Conservation (phyloP, 495 filamentous ascomycete genomes). For the Hyaloscypha variabilis region DNA sequence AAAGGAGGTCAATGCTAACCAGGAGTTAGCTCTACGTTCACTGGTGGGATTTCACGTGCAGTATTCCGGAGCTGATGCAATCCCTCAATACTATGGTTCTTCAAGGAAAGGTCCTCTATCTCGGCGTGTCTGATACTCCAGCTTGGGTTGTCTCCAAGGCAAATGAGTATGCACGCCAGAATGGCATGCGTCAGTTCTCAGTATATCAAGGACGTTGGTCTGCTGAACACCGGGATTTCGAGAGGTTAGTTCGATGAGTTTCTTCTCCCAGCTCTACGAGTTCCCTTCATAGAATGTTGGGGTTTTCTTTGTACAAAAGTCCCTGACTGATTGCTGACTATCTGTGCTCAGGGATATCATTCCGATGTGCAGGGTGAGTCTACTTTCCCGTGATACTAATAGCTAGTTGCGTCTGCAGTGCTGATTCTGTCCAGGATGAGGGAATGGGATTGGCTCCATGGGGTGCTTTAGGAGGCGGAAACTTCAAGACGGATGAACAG, state of each 20-base stretch:
- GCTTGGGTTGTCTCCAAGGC: constrained; percentile 72
- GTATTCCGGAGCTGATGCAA: constrained; percentile 72
- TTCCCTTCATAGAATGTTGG: too few relatives aligned
- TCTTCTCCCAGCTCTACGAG: not conserved
- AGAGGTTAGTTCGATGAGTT: constrained; percentile 33
- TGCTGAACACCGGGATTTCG: constrained; percentile 63
- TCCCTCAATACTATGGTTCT: constrained; percentile 60
- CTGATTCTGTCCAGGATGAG: constrained; percentile 40
- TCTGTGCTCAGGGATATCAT: constrained; percentile 56
- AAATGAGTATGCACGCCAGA: constrained; percentile 67
- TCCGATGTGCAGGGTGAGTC: constrained; percentile 52
- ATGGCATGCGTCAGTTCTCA: constrained; percentile 64
- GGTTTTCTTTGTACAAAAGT: too few relatives aligned
- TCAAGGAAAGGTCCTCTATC: constrained; percentile 68
- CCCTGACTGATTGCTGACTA: not conserved
- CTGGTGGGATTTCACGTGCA: constrained; percentile 62
- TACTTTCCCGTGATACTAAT: not conserved
- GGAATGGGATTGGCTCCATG: constrained; percentile 73
- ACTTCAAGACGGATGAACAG: constrained; percentile 59
- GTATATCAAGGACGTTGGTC: constrained; percentile 71
- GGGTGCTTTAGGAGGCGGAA: constrained; percentile 64
- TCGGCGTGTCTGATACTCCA: constrained; percentile 69
- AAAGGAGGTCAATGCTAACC: constrained; percentile 9
- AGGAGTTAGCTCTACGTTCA: constrained; percentile 51
- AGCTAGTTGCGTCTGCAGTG: not conserved